phyloP scores from a whole-genome alignment of 2,329 filamentous ascomycete genomes.

The Stachybotrys chartarum region DNA sequence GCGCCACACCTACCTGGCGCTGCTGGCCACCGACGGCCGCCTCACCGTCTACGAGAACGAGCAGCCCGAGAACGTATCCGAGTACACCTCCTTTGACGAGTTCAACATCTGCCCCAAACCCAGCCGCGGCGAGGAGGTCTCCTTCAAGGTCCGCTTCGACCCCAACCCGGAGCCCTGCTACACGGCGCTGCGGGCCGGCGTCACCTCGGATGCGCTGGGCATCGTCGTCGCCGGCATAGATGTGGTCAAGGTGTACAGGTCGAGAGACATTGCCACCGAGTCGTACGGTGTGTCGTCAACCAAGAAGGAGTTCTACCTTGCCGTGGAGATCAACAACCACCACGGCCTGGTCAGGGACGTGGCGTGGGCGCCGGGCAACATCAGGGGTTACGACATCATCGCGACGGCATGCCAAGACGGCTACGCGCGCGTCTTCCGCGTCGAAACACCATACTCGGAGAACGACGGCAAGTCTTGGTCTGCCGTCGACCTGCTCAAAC shows the following conservation, averaged over 20 bases:
- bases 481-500: conserved; percentile 34
- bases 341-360: conserved; percentile 76
- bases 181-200: conserved; percentile 69
- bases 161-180: conserved; percentile 79
- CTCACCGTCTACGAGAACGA: conserved; percentile 79
- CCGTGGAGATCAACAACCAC: conserved; percentile 68
- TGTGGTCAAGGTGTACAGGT: conserved; percentile 75
- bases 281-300: conserved; percentile 45
- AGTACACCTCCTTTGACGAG: conserved; percentile 69
- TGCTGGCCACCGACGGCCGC: conserved; percentile 75
- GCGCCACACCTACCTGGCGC: conserved; percentile 74
- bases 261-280: conserved; percentile 48
- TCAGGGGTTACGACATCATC: conserved; percentile 81
- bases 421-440: conserved; percentile 77
- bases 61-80: conserved; percentile 70
- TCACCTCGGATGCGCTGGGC: conserved; percentile 69
- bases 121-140: conserved; percentile 74
- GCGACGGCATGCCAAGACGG: conserved; percentile 93
- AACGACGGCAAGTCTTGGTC: conserved; percentile 45
- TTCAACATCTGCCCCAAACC: conserved; percentile 67
- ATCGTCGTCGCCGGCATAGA: conserved; percentile 85
- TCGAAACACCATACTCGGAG: conserved; percentile 51
- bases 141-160: conserved; percentile 82
- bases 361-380: conserved; percentile 87
- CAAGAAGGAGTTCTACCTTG: conserved; percentile 77